phyloP scores from a whole-genome alignment of 805 yeast species.

The Saturnispora galanensis region DNA sequence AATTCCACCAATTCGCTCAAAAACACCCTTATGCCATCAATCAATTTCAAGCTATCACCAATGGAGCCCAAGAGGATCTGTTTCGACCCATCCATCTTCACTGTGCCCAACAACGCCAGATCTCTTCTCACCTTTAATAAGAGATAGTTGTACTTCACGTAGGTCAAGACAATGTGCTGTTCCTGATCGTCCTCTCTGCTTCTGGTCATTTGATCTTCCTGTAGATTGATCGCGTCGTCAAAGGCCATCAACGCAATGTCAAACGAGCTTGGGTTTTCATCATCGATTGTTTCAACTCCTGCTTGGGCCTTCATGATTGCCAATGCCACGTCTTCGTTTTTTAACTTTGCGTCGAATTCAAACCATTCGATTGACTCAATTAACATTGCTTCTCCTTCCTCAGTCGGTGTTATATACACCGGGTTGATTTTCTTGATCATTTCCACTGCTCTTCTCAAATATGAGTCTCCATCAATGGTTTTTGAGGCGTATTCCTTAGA shows the following conservation, averaged over 20 bases:
- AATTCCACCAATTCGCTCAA: constrained; percentile 57
- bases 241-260: constrained; percentile 53
- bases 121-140: constrained; percentile 70
- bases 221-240: constrained; percentile 59
- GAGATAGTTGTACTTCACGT: constrained; percentile 57
- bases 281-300: constrained; percentile 25
- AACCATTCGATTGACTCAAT: constrained; percentile 38
- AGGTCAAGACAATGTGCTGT: constrained; percentile 67
- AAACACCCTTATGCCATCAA: constrained; percentile 42
- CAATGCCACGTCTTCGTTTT: constrained; percentile 65
- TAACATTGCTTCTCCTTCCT: constrained; percentile 12
- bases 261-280: constrained; percentile 35
- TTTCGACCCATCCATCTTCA: constrained; percentile 16
- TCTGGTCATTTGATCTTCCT: constrained; percentile 44
- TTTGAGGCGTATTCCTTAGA: constrained; percentile 33
- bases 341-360: constrained; percentile 46
- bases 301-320: constrained; percentile 35
- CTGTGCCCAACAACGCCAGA: constrained; percentile 27
- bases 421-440: constrained; percentile 29
- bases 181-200: constrained; percentile 46
- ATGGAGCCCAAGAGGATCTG: constrained; percentile 22
- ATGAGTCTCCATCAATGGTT: constrained; percentile 19
- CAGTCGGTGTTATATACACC: constrained; percentile 27
- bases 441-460: constrained; percentile 29
- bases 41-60: constrained; percentile 39